A percentile compares a stretch with the other conserved stretches of the same genome.
Evolutionary conservation across 305 asterid species (phyloP).

Genomic region (Plantago lanceolata): DNA sequence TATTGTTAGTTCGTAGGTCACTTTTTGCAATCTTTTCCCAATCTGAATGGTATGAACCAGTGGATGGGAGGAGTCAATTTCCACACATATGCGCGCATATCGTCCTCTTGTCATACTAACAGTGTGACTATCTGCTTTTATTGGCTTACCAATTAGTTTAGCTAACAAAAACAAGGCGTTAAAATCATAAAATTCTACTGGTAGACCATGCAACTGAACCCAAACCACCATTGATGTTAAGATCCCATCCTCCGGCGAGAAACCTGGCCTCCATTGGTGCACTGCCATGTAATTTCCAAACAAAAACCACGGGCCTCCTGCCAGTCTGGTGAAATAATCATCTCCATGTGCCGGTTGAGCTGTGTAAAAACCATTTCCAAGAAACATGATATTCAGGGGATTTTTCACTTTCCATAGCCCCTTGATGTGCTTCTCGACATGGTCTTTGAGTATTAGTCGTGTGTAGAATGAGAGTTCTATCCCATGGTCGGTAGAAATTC

Average conservation of each 20-base stretch:
- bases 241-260: not conserved
- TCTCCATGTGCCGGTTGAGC: not conserved
- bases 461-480: no score
- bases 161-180: not conserved
- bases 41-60: no score
- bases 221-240: not conserved
- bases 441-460: no score
- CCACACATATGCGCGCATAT: no score
- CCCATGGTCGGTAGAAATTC: no score
- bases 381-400: no score
- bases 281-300: not conserved
- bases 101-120: not conserved
- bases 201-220: not conserved
- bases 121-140: not conserved
- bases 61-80: no score
- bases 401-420: no score
- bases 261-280: not conserved
- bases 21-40: no score
- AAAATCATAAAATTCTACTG: not conserved
- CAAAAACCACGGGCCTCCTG: not conserved
- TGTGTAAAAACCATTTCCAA: not conserved
- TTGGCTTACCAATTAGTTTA: not conserved
- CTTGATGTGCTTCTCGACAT: no score
- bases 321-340: not conserved
- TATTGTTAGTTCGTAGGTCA: no score